A percentile compares a stretch with the other conserved stretches of the same genome.
Conservation (phyloP, 352 stramenopile genomes). For the Pilasporangium apinafurcum region DNA sequence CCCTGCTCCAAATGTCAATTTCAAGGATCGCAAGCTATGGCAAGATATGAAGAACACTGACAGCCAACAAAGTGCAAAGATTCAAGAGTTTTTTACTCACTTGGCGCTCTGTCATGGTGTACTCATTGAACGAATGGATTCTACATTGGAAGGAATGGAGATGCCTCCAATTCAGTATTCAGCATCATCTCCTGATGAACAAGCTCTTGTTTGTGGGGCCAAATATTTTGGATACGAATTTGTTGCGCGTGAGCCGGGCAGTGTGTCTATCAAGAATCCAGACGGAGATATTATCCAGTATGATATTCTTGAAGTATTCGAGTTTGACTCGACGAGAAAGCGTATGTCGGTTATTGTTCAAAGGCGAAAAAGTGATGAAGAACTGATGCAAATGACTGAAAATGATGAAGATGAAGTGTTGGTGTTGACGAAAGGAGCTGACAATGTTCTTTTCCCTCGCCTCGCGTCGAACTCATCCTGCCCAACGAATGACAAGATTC, state of each 20-base stretch:
- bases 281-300: slow-evolving; percentile 62
- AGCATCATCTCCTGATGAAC: slow-evolving; percentile 86
- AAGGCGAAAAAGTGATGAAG: slow-evolving; percentile 55
- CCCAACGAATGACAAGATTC: slow-evolving; percentile 25
- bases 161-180: slow-evolving; percentile 66
- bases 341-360: slow-evolving; percentile 85
- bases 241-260: slow-evolving; percentile 57
- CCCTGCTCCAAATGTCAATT: slow-evolving; percentile 67
- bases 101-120: slow-evolving; percentile 94
- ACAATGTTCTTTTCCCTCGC: slow-evolving; percentile 84
- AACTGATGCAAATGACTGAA: slow-evolving; percentile 63
- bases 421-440: slow-evolving; percentile 74
- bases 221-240: slow-evolving; percentile 88
- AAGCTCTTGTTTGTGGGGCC: slow-evolving; percentile 76
- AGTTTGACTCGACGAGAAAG: slow-evolving; percentile 90
- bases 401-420: slow-evolving; percentile 68
- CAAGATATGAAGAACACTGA: slow-evolving; percentile 34
- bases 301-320: slow-evolving; percentile 90
- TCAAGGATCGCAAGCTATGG: slow-evolving; percentile 64
- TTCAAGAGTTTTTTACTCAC: slow-evolving; percentile 81
- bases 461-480: slow-evolving; percentile 24
- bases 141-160: slow-evolving; percentile 31
- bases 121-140: slow-evolving; percentile 91
- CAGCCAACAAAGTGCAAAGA: slow-evolving; percentile 36
- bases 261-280: slow-evolving; percentile 57